phyloP scores from a whole-genome alignment of 1,139 yeast genomes.

The Blastobotrys capitulatus region DNA sequence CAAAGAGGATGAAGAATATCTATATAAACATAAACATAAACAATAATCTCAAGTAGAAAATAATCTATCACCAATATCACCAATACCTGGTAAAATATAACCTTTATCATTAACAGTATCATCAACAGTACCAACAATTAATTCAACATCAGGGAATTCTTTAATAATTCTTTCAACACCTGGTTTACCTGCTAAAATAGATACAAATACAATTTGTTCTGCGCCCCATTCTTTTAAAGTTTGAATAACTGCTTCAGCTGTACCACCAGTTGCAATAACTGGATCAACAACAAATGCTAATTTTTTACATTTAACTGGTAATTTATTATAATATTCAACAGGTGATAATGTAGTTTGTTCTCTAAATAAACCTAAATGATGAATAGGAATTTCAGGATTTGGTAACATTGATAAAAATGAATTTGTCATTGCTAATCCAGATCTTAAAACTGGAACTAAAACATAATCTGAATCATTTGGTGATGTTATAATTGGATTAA shows the following conservation, averaged over 20 bases:
- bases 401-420: conserved; percentile 31
- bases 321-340: conserved; percentile 35
- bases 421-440: conserved; percentile 33
- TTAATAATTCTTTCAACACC: conserved; percentile 25
- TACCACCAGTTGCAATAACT: conserved; percentile 36
- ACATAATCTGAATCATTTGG: conserved; percentile 24
- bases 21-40: not conserved
- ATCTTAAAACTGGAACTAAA: conserved; percentile 32
- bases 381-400: conserved; percentile 28
- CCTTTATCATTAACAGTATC: conserved; percentile 26
- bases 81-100: conserved; percentile 34
- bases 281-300: conserved; percentile 34
- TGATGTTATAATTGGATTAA: conserved; percentile 10
- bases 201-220: conserved; percentile 28
- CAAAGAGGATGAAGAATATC: not conserved
- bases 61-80: conserved; percentile 35
- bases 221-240: conserved; percentile 33
- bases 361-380: conserved; percentile 33
- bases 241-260: conserved; percentile 34
- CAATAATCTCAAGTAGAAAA: conserved; percentile 1
- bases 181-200: conserved; percentile 26
- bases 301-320: conserved; percentile 24
- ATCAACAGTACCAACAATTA: conserved; percentile 32
- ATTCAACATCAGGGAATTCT: conserved; percentile 27
- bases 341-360: conserved; percentile 32